A percentile compares a stretch with the other conserved stretches of the same genome.
phyloP scores from a whole-genome alignment of 257 asterid species.

The Solanum chaucha region DNA sequence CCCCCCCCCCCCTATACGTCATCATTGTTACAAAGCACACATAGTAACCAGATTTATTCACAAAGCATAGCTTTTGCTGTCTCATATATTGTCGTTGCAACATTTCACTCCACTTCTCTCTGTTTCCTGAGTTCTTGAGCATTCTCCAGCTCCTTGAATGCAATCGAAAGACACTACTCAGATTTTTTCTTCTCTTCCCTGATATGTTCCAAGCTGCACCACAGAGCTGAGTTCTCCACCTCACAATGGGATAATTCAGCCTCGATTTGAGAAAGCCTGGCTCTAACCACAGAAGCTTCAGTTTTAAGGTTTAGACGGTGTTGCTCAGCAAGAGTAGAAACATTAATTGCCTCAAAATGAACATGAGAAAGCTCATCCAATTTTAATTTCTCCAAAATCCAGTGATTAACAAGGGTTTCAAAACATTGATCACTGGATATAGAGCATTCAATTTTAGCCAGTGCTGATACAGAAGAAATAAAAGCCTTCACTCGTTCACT shows the following conservation, averaged over 20 bases:
- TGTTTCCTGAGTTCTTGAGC: slow-evolving; percentile 7
- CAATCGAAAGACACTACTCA: slow-evolving; percentile 7
- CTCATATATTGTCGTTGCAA: slow-evolving; percentile 34
- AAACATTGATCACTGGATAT: slow-evolving; percentile 9
- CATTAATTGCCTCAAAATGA: slow-evolving; percentile 11
- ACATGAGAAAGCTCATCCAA: slow-evolving; percentile 13
- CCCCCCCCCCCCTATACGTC: background rate
- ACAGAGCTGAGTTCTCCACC: slow-evolving; percentile 9
- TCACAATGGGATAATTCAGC: slow-evolving; percentile 21
- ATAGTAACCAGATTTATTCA: slow-evolving; percentile 2
- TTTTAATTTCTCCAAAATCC: slow-evolving; percentile 17
- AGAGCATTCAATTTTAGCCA: slow-evolving; percentile 25
- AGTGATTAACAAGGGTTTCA: slow-evolving; percentile 9
- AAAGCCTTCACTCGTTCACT: slow-evolving; percentile 14
- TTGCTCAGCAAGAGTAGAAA: background rate
- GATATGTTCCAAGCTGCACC: slow-evolving; percentile 10
- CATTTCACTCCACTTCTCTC: slow-evolving; percentile 20
- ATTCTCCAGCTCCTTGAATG: slow-evolving; percentile 23
- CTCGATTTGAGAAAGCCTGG: slow-evolving; percentile 20
- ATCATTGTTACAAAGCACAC: background rate
- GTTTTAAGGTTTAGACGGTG: slow-evolving; percentile 6
- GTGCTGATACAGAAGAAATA: slow-evolving; percentile 18
- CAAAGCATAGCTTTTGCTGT: slow-evolving; percentile 25
- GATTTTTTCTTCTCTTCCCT: slow-evolving; percentile 11
- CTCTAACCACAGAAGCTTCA: slow-evolving; percentile 16